Conservation (phyloP, 1,284 basidiomycete genomes). For the Malassezia dermatis region DNA sequence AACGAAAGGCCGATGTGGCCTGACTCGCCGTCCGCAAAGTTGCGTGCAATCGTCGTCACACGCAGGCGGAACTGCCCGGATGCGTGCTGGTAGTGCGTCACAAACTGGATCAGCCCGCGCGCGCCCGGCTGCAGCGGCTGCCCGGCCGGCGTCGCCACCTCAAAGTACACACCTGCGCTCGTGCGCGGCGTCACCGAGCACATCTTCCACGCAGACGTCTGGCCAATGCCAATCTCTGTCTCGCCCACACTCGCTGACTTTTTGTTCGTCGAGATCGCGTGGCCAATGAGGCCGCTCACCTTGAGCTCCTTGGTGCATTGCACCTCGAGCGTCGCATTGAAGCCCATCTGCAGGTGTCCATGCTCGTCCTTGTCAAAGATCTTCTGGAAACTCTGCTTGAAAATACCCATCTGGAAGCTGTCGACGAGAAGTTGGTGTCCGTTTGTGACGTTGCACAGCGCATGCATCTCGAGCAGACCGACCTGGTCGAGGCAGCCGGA, state of each 20-base stretch:
- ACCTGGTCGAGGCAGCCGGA: conserved; percentile 97
- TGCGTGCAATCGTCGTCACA: conserved; percentile 90
- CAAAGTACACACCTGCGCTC: conserved; percentile 88
- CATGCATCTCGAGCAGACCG: conserved; percentile 94
- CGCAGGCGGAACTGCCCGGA: conserved; percentile 86
- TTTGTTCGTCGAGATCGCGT: conserved; percentile 91
- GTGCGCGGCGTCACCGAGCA: conserved; percentile 81
- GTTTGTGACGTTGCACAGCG: conserved; percentile 85
- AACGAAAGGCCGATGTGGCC: conserved; percentile 86
- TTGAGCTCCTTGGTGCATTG: conserved; percentile 98
- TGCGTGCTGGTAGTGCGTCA: conserved; percentile 96
- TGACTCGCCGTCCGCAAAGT: conserved; percentile 92
- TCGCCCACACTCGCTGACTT: conserved; percentile 95
- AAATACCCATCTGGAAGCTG: conserved; percentile 94
- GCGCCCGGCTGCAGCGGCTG: conserved; percentile 83
- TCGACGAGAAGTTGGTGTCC: conserved; percentile 93
- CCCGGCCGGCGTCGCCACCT: conserved; percentile 96
- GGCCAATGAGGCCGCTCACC: conserved; percentile 93
- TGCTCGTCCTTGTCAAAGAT: conserved; percentile 89
- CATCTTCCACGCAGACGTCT: conserved; percentile 98
- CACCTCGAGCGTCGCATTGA: conserved; percentile 97
- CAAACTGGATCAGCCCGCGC: conserved; percentile 91
- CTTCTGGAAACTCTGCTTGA: conserved; percentile 94
- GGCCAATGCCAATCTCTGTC: conserved; percentile 97
- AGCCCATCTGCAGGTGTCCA: conserved; percentile 89